Percentiles rank a stretch among this genome's conserved stretches.
phyloP scores from a whole-genome alignment of 1,139 yeast species.

The Candida neerlandica region DNA sequence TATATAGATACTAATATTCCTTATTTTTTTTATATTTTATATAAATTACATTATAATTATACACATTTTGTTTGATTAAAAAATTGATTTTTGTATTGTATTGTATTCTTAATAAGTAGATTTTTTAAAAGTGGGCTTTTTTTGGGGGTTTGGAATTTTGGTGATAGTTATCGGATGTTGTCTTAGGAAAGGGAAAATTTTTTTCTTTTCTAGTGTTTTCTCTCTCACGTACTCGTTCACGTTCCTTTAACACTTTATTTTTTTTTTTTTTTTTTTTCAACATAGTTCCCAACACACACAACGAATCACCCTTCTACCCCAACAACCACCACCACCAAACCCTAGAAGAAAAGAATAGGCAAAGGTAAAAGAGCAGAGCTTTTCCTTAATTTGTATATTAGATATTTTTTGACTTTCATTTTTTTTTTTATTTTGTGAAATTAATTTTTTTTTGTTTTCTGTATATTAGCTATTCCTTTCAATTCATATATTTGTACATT shows the following conservation, averaged over 20 bases:
- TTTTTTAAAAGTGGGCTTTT: too few species aligned
- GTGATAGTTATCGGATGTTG: neutral
- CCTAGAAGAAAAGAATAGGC: too few species aligned
- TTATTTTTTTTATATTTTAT: neutral
- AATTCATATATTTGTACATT: constrained; percentile 1
- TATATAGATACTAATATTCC: neutral
- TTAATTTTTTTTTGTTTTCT: neutral
- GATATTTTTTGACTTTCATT: neutral
- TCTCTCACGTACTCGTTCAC: neutral
- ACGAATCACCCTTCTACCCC: neutral
- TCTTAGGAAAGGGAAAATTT: neutral
- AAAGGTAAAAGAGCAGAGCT: too few species aligned
- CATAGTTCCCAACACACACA: neutral
- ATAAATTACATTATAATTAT: neutral
- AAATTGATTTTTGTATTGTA: too few species aligned
- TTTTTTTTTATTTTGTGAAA: too few species aligned
- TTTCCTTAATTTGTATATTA: too few species aligned
- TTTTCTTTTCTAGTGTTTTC: neutral
- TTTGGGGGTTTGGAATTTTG: neutral
- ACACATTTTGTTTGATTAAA: neutral
- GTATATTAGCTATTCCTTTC: constrained; percentile 3
- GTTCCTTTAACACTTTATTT: neutral
- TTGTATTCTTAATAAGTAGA: too few species aligned
- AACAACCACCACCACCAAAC: neutral
- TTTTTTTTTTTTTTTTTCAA: neutral